These are phyloP conservation scores for Citrus maxima DNA, from an alignment of 345 rosid genomes.

Conservation along the genomic window DNA sequence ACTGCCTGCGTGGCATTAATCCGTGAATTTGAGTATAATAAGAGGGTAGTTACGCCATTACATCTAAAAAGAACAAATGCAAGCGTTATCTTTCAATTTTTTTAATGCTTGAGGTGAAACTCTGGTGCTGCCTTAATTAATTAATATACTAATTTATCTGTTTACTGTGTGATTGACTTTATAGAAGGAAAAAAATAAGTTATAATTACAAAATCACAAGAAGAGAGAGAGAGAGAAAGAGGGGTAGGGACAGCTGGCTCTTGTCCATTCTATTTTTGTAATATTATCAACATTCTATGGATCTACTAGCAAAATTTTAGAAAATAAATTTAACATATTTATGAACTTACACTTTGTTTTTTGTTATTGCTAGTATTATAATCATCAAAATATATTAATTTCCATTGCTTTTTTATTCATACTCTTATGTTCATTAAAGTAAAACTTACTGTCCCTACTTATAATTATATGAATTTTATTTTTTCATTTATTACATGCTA, in stretches of 20 bases:
- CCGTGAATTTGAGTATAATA: not conserved
- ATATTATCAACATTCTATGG: not conserved
- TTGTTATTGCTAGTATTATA: too few relatives aligned
- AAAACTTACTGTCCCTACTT: too few relatives aligned
- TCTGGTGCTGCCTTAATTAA: slow-evolving; percentile 2
- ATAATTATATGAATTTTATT: too few relatives aligned
- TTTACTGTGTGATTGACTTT: slow-evolving; percentile 21
- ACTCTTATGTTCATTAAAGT: too few relatives aligned
- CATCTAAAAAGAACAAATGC: not conserved
- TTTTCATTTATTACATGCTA: too few relatives aligned
- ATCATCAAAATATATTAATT: too few relatives aligned
- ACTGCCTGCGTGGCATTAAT: not conserved
- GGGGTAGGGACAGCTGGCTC: not conserved
- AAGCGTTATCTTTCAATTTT: not conserved
- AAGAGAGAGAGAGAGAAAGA: not conserved
- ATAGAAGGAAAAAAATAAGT: too few relatives aligned
- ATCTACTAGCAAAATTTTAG: not conserved
- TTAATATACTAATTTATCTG: not conserved
- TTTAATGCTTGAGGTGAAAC: not conserved
- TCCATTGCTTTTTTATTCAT: too few relatives aligned
- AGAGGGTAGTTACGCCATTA: slow-evolving; percentile 12
- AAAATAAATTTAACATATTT: too few relatives aligned
- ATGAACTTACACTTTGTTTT: too few relatives aligned
- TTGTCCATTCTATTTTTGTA: not conserved
- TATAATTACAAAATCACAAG: slow-evolving; percentile 6